Conservation (phyloP, 441 rosid species). For the Arabidopsis hybrid region DNA sequence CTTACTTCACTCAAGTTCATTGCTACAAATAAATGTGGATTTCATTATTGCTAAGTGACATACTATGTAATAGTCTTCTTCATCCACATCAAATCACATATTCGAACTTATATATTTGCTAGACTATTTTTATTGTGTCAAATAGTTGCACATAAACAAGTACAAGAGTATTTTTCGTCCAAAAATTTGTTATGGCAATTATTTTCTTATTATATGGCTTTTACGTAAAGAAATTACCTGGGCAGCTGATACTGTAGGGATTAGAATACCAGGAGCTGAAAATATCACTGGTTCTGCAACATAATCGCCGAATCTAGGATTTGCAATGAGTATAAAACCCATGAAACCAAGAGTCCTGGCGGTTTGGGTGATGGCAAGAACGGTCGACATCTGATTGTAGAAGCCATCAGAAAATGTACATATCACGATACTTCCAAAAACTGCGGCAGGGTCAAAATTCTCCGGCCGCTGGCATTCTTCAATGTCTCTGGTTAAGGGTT, state of each 20-base stretch:
- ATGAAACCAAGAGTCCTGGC: constrained; percentile 63
- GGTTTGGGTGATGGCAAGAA: constrained; percentile 65
- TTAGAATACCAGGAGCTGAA: constrained; percentile 53
- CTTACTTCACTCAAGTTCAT: not conserved
- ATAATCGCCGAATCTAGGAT: constrained; percentile 69
- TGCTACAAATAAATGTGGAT: not conserved
- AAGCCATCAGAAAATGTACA: constrained; percentile 71
- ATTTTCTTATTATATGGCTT: too few relatives aligned
- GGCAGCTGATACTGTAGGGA: constrained; percentile 64
- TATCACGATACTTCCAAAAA: constrained; percentile 57
- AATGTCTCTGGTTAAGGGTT: constrained; percentile 48
- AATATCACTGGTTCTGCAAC: constrained; percentile 64
- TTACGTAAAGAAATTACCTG: constrained; percentile 51
- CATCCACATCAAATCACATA: too few relatives aligned
- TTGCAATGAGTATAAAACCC: constrained; percentile 78
- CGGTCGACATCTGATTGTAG: constrained; percentile 58
- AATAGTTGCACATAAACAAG: too few relatives aligned
- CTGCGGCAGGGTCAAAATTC: constrained; percentile 51
- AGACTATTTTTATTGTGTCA: too few relatives aligned
- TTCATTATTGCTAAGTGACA: not conserved
- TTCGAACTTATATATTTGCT: too few relatives aligned
- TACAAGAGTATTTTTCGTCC: not conserved
- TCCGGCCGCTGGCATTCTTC: constrained; percentile 76
- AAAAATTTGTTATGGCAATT: not conserved
- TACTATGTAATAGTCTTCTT: not conserved